Conservation (phyloP, 2,329 filamentous ascomycete species). For the Diaporthe batatas region DNA sequence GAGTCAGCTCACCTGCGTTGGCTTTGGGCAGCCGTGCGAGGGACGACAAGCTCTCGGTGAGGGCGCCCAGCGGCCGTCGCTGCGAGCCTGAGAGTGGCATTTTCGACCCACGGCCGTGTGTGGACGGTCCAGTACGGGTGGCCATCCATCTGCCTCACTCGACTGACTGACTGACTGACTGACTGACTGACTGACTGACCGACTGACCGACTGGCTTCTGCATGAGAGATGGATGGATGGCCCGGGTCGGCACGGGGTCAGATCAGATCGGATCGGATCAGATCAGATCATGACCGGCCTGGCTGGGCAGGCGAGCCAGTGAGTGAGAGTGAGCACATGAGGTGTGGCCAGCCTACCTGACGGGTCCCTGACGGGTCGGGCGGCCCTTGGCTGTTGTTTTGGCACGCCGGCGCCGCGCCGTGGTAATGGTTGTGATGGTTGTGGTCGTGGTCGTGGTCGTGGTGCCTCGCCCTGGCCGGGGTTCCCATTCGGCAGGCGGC, state of each 20-base stretch:
- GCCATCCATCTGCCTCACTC: not conserved
- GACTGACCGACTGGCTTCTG: no score
- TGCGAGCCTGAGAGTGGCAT: not conserved
- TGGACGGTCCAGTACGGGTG: not conserved
- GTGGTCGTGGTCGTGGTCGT: no score
- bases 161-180: not conserved
- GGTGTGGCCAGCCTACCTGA: not conserved
- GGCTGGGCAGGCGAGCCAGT: not conserved
- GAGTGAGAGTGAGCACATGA: no score
- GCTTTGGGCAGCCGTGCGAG: not conserved
- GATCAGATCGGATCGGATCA: constrained; percentile 8
- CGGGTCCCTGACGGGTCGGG: not conserved
- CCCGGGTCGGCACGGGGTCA: not conserved
- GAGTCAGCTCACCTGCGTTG: constrained; percentile 29
- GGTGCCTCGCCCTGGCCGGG: not conserved
- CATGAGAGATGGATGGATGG: not conserved
- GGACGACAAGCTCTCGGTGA: not conserved
- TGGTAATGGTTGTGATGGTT: no score
- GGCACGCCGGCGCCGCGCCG: constrained; percentile 1
- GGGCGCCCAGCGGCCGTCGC: not conserved
- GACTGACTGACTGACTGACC: no score
- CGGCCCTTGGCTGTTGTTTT: not conserved
- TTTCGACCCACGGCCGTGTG: not conserved
- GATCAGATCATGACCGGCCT: not conserved
- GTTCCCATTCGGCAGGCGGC: constrained; percentile 2